Evolutionary conservation across 2,329 filamentous ascomycete genomes (phyloP), one percentile per base, ranked within the genome.

Genomic region (Aspergillus sp.): DNA sequence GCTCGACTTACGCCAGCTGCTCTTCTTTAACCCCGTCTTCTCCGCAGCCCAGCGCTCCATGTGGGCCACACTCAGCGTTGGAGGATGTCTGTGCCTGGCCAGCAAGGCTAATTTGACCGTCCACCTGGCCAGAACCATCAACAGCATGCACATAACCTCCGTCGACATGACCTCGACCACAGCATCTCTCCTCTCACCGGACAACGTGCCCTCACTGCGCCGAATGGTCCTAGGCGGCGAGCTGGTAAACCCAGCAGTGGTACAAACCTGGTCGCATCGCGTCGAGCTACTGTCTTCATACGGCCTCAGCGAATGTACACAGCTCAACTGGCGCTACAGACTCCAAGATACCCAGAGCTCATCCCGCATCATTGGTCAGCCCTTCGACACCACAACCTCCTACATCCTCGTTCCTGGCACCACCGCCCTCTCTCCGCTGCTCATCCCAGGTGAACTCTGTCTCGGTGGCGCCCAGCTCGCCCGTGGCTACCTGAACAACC

Each of bases 281-380:
- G 59, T 62, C n/a, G 52, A 63, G 25, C 55, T 66, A 3, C 57
- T 52, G 8, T 63, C 63, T 52, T 59, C 58, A 4, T 67, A 62
- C 32, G 65, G 65, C 27, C 61, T 66, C 19, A 66, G 64, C 38
- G 65, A 67, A 57, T 63, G 61, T 27, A 55, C 65, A 23, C 62
- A 64, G 15, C 17, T 66, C 32, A 66, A 63, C 54, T 61, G 48
- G n/a, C 38, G 59, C 30, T 36, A 30, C 23, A 27, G 41, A 32
- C 25, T 59, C 13, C 19, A 30, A 27, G 19, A 19, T 8, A 36
- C 5, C 10, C 25, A 25, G 13, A 48, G 42, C 10, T 38, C 51
- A 2, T 15, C n/a, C 11, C 47, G 56, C 7, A 61, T 56, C 32
- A 52, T 64, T 17, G 64, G 64, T 6, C 58, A 36, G 21, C 64